Conservation (phyloP, 768 basidiomycete genomes). For the Mycena rosella region DNA sequence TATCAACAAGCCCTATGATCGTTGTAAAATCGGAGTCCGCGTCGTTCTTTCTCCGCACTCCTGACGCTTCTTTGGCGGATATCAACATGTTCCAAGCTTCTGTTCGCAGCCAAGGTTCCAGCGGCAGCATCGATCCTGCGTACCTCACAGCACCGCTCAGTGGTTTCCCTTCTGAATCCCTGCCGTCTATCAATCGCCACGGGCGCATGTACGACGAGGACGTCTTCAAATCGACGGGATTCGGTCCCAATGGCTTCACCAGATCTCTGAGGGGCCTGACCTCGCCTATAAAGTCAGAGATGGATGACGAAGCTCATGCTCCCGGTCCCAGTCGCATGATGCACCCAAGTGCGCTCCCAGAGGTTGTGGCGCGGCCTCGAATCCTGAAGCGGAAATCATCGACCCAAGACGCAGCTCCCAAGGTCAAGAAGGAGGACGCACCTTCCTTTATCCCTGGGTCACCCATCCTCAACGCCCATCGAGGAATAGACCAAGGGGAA, state of each 20-base stretch:
- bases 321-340: neutral
- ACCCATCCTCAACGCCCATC: constrained; percentile 74
- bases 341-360: neutral
- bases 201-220: neutral
- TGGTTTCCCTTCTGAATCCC: constrained; percentile 1
- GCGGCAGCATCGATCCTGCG: constrained; percentile 16
- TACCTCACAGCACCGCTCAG: constrained; percentile 19
- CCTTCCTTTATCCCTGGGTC: constrained; percentile 55
- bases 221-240: constrained; percentile 9
- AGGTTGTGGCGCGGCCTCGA: constrained; percentile 22
- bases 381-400: constrained; percentile 38
- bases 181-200: neutral
- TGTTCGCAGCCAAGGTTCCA: neutral
- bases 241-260: constrained; percentile 7
- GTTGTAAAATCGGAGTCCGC: constrained; percentile 17
- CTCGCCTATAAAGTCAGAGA: constrained; percentile 4
- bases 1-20: constrained; percentile 9
- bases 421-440: constrained; percentile 29
- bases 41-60: neutral
- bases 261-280: constrained; percentile 6
- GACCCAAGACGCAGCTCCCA: neutral
- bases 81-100: constrained; percentile 7
- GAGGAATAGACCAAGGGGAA: constrained; percentile 67
- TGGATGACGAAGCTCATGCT: neutral
- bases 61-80: constrained; percentile 5